Conservation (phyloP, 345 rosid genomes). For the Diplotaxis tenuifolia region DNA sequence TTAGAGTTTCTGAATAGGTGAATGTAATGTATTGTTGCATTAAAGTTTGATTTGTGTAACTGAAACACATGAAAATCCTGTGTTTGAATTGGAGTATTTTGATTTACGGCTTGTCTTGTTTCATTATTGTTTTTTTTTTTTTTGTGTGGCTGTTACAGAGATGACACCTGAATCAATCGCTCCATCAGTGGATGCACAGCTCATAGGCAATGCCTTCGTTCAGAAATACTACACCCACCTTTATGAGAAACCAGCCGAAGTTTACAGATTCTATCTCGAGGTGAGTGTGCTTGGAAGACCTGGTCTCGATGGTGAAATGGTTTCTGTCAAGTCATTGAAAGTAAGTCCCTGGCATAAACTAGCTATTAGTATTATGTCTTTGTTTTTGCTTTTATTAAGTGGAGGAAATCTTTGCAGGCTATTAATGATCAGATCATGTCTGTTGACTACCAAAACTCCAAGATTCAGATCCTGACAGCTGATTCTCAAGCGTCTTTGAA, state of each 20-base stretch:
- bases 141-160: too few species aligned
- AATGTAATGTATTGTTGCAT: neutral
- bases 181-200: conserved; percentile 41
- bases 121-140: too few species aligned
- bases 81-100: neutral
- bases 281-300: conserved; percentile 55
- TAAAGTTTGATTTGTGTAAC: neutral
- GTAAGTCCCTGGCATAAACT: conserved; percentile 40
- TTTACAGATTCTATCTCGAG: conserved; percentile 61
- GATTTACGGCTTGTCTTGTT: too few species aligned
- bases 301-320: conserved; percentile 46
- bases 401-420: conserved; percentile 39
- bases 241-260: conserved; percentile 40
- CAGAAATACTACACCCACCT: conserved; percentile 52
- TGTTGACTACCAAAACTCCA: conserved; percentile 47
- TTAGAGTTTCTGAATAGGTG: neutral
- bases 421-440: conserved; percentile 70
- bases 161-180: conserved; percentile 45
- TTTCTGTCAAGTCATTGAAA: conserved; percentile 45
- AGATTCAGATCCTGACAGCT: conserved; percentile 51
- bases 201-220: conserved; percentile 64
- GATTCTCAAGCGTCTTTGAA: conserved; percentile 60
- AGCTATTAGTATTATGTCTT: neutral
- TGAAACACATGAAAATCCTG: neutral
- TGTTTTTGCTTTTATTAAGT: neutral